Base-by-base conservation (phyloP, 2,329 filamentous ascomycete genomes). In the Sclerotinia borealis region DNA sequence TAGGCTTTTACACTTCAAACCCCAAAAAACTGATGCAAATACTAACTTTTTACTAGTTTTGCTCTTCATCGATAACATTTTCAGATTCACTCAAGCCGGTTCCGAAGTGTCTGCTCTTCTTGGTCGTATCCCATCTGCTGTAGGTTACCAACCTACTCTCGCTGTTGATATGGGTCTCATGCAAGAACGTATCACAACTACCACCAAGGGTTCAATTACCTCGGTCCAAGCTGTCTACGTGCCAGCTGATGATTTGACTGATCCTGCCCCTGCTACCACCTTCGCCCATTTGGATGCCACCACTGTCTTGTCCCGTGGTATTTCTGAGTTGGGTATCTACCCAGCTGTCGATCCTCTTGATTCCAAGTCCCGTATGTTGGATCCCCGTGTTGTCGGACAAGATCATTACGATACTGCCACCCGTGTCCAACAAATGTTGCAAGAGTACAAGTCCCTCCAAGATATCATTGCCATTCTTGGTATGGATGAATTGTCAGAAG, bases 61-160 rank as follows among this genome's bases (percentile, higher is more conserved):
- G 78, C 92, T 97, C 80, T 97, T 98, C 86, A 98, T 98, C 80
- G 95, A 99, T 90, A 99, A 99, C 87, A 98, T 99, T 83, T 98
- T 97, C 92, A 90, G 95, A 77, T 98, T 98, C 87, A 97, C 93
- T 72, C 93, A 98, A 84, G 95, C 95, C 79, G 95, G 95, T 93
- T 98, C 95, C 76, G 95, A 99, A 84, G 95, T 99, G 87, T 98
- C 93, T 84, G 95, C 95, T 77, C 88, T 99, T 79, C 86, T 99
- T 72, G 95, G 95, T 85, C 93, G 95, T 92, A 99, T 99, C 76
- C 95, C 95, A 81, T 99, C 95, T 85, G 95, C 95, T 79, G 95
- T 99, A 90, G 95, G 95, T 89, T 99, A 99, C 88, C 95, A 97
- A 82, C 93, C 93, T 78, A 97, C 93, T 74, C 91, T 97, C 76